Conservation (phyloP, 2,329 filamentous ascomycete species). For the Aspergillus melleus region DNA sequence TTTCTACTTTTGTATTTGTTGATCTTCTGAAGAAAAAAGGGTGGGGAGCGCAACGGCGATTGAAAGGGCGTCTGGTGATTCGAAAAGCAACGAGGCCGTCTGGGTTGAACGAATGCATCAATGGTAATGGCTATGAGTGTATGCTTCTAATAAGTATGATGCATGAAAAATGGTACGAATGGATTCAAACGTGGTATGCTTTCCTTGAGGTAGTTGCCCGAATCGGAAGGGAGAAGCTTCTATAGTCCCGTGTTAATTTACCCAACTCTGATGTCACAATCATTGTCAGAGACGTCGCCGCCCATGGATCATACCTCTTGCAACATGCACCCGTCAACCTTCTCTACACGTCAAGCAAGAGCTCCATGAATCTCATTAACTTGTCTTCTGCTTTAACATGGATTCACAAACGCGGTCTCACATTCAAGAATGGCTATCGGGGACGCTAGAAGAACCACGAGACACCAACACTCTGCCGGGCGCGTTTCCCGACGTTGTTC, state of each 20-base stretch:
- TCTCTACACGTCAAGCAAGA: not conserved
- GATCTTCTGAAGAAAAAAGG: too few relatives aligned
- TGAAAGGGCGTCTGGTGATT: not conserved
- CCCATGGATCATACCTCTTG: not conserved
- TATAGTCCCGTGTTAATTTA: not conserved
- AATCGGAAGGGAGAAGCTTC: not conserved
- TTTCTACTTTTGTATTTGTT: too few relatives aligned
- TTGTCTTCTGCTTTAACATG: not conserved
- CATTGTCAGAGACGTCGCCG: not conserved
- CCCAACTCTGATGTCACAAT: not conserved
- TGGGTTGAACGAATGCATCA: too few relatives aligned
- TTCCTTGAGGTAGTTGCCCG: not conserved
- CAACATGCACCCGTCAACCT: not conserved
- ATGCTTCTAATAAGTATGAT: too few relatives aligned
- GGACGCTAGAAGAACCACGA: not conserved
- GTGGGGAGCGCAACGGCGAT: too few relatives aligned
- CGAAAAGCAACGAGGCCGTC: not conserved
- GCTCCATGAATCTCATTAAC: not conserved
- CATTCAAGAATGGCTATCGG: not conserved
- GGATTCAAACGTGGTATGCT: not conserved
- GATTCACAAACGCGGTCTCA: not conserved
- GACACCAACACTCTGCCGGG: not conserved
- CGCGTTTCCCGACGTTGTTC: not conserved
- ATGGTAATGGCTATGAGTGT: too few relatives aligned
- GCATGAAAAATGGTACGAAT: not conserved